Percentiles rank a stretch among this genome's conserved stretches.
These are phyloP conservation scores for Populus tremula DNA, from an alignment of 345 rosid species.

Conservation along the genomic window DNA sequence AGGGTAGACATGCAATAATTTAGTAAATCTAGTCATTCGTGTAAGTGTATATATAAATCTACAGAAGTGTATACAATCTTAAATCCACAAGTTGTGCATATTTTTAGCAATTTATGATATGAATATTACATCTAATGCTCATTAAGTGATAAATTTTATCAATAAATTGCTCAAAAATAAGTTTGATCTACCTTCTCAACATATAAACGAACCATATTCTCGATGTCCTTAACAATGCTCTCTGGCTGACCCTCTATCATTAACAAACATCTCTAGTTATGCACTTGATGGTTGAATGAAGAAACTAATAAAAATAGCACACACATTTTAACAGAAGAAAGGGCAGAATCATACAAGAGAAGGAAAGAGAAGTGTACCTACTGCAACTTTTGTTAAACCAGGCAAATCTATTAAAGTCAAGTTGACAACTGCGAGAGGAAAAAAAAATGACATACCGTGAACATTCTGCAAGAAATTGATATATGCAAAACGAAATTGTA, in stretches of 20 bases:
- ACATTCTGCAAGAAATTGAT: background rate
- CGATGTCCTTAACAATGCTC: constrained; percentile 54
- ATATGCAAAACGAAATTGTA: background rate
- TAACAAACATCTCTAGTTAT: constrained; percentile 14
- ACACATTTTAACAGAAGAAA: background rate
- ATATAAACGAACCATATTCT: constrained; percentile 60
- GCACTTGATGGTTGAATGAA: background rate
- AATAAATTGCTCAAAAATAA: background rate
- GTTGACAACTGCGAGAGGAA: constrained; percentile 50
- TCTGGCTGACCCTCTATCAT: constrained; percentile 63
- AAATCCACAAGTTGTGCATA: too few relatives aligned
- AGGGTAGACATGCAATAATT: too few relatives aligned
- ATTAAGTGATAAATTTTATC: background rate
- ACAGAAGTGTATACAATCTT: too few relatives aligned
- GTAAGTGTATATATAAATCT: too few relatives aligned
- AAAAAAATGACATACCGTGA: background rate
- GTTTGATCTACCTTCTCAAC: constrained; percentile 49
- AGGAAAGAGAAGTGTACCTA: constrained; percentile 38
- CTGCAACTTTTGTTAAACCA: constrained; percentile 65
- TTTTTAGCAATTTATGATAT: too few relatives aligned
- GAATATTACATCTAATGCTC: too few relatives aligned
- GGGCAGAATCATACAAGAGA: background rate
- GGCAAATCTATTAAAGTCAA: constrained; percentile 71
- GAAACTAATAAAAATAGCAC: background rate
- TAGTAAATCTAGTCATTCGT: too few relatives aligned